Percentiles rank a stretch among this genome's conserved stretches.
Evolutionary conservation across 129 eudicot genomes (phyloP).

Genomic region (Pittosporum tobira): DNA sequence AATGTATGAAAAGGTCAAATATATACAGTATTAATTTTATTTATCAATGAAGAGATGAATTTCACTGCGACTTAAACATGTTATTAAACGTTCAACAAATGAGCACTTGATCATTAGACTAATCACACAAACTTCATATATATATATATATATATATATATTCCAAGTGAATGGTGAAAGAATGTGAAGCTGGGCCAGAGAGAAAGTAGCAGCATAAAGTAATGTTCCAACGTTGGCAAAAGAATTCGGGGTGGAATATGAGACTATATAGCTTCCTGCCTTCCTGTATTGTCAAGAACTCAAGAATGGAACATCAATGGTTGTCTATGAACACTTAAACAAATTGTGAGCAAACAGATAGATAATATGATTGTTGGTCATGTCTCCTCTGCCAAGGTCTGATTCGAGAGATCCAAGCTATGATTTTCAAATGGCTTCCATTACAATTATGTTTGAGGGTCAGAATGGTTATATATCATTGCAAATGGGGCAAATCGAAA

Average conservation of each 20-base stretch:
- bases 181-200: too few species aligned
- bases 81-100: too few species aligned
- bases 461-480: constrained; percentile 1
- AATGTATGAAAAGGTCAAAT: too few species aligned
- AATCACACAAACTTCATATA: too few species aligned
- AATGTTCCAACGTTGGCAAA: not conserved
- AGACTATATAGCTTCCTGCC: not conserved
- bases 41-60: too few species aligned
- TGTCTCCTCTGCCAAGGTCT: not conserved
- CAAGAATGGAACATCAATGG: not conserved
- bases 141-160: not conserved
- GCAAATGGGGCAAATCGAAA: constrained; percentile 17
- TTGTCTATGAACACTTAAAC: not conserved
- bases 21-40: too few species aligned
- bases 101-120: too few species aligned
- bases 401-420: constrained; percentile 7
- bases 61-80: too few species aligned
- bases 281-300: constrained; percentile 2
- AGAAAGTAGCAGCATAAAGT: not conserved
- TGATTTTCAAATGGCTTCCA: not conserved
- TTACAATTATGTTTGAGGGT: constrained; percentile 17
- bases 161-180: not conserved
- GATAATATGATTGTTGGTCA: not conserved
- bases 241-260: not conserved
- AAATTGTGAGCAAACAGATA: not conserved